Conservation (phyloP, 2,329 filamentous ascomycete genomes). For the Aciculosporium take region DNA sequence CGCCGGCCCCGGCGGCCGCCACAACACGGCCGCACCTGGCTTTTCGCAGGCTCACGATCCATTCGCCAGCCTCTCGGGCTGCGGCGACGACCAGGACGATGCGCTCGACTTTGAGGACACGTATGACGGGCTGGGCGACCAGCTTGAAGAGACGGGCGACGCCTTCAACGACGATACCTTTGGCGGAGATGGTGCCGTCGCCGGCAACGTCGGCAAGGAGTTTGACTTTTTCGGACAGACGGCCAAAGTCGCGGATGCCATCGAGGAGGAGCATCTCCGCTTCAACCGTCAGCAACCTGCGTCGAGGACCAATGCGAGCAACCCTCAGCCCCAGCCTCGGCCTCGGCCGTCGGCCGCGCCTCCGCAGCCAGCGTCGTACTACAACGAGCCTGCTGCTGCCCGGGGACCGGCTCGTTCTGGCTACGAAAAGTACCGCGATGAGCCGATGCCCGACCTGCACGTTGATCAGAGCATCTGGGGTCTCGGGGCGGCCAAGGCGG, state of each 20-base stretch:
- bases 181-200: slow-evolving; percentile 27
- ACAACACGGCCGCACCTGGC: slow-evolving; percentile 56
- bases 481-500: slow-evolving; percentile 44
- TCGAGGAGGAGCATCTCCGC: slow-evolving; percentile 81
- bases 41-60: slow-evolving; percentile 77
- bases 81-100: slow-evolving; percentile 44
- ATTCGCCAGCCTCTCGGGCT: slow-evolving; percentile 66
- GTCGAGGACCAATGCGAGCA: slow-evolving; percentile 19
- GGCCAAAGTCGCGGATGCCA: slow-evolving; percentile 68
- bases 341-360: slow-evolving; percentile 20
- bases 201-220: slow-evolving; percentile 62
- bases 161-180: slow-evolving; percentile 97
- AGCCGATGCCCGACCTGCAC: slow-evolving; percentile 77
- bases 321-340: slow-evolving; percentile 20
- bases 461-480: slow-evolving; percentile 93
- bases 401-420: slow-evolving; percentile 58
- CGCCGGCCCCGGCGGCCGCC: slow-evolving; percentile 40
- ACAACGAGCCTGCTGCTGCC: slow-evolving; percentile 26
- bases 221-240: slow-evolving; percentile 96
- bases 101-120: slow-evolving; percentile 82
- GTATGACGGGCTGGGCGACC: slow-evolving; percentile 85
- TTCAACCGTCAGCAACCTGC: slow-evolving; percentile 61
- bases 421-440: slow-evolving; percentile 83
- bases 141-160: slow-evolving; percentile 83
- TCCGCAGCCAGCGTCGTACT: slow-evolving; percentile 18